phyloP scores from a whole-genome alignment of 208 protist genomes.

The Trichomonas gallinae region DNA sequence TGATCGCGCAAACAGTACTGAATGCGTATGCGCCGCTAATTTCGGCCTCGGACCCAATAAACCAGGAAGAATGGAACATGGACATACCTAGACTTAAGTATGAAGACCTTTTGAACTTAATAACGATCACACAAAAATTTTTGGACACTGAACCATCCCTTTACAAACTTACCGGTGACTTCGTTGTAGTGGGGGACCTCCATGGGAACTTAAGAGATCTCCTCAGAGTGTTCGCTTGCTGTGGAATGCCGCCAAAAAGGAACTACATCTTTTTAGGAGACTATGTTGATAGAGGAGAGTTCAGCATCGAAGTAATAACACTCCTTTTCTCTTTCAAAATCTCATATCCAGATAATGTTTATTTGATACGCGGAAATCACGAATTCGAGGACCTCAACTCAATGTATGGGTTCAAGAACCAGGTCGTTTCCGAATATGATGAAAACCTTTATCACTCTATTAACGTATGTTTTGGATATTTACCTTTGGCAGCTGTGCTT shows the following conservation, averaged over 20 bases:
- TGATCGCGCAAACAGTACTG: neutral
- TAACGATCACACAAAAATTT: neutral
- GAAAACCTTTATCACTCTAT: constrained; percentile 65
- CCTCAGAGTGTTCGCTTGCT: neutral
- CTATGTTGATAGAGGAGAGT: neutral
- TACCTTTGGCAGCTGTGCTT: constrained; percentile 55
- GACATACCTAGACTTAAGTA: neutral
- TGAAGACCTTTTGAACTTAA: neutral
- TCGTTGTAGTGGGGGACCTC: neutral
- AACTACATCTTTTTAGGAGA: neutral
- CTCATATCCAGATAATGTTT: constrained; percentile 61
- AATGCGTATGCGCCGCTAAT: neutral
- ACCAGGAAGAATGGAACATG: neutral
- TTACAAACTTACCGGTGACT: neutral
- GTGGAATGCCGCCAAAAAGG: neutral
- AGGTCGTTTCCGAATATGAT: constrained; percentile 47
- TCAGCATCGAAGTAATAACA: neutral
- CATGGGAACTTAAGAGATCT: neutral
- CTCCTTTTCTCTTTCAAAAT: neutral
- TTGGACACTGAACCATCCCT: neutral
- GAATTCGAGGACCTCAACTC: constrained; percentile 71
- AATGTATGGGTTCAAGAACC: constrained; percentile 62
- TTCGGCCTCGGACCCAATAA: neutral
- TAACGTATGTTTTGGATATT: constrained; percentile 63
- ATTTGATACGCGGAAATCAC: constrained; percentile 74